phyloP scores from a whole-genome alignment of 192 early-diverging fungal genomes.

The Linnemannia zychae region DNA sequence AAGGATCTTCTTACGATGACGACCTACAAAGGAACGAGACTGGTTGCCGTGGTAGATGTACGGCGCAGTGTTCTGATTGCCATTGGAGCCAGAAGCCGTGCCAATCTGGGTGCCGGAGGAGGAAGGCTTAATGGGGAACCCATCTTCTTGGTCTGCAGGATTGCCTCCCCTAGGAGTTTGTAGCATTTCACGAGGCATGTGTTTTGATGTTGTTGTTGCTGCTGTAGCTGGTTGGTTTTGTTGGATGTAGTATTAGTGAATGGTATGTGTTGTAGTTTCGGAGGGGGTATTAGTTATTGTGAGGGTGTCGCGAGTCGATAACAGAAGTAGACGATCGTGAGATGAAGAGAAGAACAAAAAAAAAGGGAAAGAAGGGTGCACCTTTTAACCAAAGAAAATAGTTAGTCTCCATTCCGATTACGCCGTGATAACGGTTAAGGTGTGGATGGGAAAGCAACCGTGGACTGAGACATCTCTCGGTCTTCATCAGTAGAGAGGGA shows the following conservation, averaged over 20 bases:
- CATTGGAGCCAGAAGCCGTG: neutral
- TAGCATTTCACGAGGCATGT: constrained; percentile 22
- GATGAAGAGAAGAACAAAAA: too few species aligned
- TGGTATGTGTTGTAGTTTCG: neutral
- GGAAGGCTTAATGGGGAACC: neutral
- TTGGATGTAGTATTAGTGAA: neutral
- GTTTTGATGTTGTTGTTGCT: neutral
- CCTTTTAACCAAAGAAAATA: too few species aligned
- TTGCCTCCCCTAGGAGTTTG: neutral
- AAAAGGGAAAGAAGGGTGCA: too few species aligned
- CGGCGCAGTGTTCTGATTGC: neutral
- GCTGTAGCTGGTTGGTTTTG: neutral
- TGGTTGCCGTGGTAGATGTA: neutral
- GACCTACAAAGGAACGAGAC: constrained; percentile 10
- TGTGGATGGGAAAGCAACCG: too few species aligned
- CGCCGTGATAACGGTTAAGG: too few species aligned
- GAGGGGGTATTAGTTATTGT: neutral
- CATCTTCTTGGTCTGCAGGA: neutral
- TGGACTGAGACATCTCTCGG: too few species aligned
- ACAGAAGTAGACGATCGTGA: too few species aligned
- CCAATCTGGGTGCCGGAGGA: constrained; percentile 14
- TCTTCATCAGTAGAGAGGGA: too few species aligned
- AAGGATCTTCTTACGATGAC: constrained; percentile 31
- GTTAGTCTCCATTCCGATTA: too few species aligned
- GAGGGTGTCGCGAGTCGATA: too few species aligned